Evolutionary conservation across 2,329 filamentous ascomycete genomes (phyloP), one percentile per base, ranked within the genome.

Genomic region (Aspergillus bombycis): DNA sequence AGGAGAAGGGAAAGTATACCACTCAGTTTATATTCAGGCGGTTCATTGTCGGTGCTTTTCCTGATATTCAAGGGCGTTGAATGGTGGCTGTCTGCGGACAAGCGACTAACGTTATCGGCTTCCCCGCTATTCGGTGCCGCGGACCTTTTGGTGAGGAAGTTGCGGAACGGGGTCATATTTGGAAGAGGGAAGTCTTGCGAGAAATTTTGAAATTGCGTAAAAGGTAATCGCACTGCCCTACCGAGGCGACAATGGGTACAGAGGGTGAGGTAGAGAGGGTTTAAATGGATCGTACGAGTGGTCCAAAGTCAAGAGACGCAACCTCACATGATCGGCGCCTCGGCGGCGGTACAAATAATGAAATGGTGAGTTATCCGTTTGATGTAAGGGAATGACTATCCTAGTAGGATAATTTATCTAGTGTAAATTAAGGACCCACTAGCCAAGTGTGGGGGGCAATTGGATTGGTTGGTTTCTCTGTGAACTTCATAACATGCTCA

Each of bases 21-120:
- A 79, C 90, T 92, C 86, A 93, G 86, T 79, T 93, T 91, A 80
- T 92, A 93, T 76, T 92, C 90, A 67, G 87, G 88, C 41, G 84
- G 89, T 69, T 91, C 88, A 68, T 91, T 89, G 74, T 87, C 86
- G 71, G 80, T 85, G 71, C 82, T 83, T 73, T 85, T 88, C 68
- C 84, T 84, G 61, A 90, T 84, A 72, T 86, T 89, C 73, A 91
- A 70, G 36, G 78, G 76, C 60, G 69, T 71, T 46, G 83, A 81
- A 28, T 65, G 83, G 76, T 61, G 78, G 68, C 81, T 82, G 26
- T 81, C 76, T 30, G 75, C 70, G 55, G 77, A 76, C 45, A 84
- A 79, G 57, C 79, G 82, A 63, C 78, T 72, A 70, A 85, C 87
- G 71, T 75, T 73, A 60, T 71, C 68, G 57, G 78, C 72, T 64